Conservation (phyloP, 164 flowering plant species). For the Stephania japonica region DNA sequence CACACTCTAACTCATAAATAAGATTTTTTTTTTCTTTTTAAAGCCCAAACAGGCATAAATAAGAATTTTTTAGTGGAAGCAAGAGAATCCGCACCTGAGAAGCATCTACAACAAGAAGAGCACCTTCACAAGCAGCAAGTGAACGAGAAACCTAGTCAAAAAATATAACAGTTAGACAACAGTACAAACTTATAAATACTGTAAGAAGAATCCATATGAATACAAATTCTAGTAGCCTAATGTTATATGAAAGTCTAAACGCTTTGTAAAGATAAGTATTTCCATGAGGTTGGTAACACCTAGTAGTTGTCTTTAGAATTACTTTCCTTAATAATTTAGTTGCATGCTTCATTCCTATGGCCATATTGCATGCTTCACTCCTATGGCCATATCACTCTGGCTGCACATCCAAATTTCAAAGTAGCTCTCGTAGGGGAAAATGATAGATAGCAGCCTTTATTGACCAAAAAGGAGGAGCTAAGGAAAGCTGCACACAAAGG, state of each 20-base stretch:
- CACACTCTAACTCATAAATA: background rate
- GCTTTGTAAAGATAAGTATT: background rate
- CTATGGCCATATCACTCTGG: background rate
- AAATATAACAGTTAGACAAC: slow-evolving; percentile 9
- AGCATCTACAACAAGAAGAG: slow-evolving; percentile 97
- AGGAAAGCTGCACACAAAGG: too few species aligned
- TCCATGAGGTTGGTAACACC: background rate
- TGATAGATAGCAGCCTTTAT: too few species aligned
- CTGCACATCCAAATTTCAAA: too few species aligned
- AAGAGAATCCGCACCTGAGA: slow-evolving; percentile 59
- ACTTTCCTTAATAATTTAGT: background rate
- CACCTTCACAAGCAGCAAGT: slow-evolving; percentile 99
- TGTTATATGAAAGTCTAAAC: background rate
- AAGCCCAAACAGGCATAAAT: too few species aligned
- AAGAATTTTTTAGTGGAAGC: background rate
- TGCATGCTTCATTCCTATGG: background rate
- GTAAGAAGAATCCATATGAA: background rate
- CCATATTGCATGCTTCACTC: background rate
- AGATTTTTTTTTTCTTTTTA: background rate
- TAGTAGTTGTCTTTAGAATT: background rate
- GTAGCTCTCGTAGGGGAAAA: too few species aligned
- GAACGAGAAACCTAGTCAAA: slow-evolving; percentile 87
- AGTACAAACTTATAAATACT: background rate
- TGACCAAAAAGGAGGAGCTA: too few species aligned
- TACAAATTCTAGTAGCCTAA: background rate